Evolutionary conservation across 768 basidiomycete genomes (phyloP).

Genomic region (Daedaleopsis nitida): DNA sequence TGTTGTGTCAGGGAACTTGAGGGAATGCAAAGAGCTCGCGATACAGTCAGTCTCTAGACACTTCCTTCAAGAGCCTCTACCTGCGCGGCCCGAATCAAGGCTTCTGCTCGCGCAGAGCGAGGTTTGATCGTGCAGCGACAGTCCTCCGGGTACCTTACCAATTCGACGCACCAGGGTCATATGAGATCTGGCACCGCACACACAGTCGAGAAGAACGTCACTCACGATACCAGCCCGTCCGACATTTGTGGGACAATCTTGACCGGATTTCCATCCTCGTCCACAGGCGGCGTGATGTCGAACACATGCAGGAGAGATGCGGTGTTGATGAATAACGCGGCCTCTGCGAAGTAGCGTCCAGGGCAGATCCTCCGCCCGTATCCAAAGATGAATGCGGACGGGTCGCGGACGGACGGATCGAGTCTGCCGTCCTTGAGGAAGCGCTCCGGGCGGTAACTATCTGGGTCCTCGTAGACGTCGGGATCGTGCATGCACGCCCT

Average conservation of each 20-base stretch:
- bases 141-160: neutral
- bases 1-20: too few species aligned
- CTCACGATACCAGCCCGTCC: conserved; percentile 6
- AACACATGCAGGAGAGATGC: conserved; percentile 17
- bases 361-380: conserved; percentile 15
- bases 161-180: neutral
- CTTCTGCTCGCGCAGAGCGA: neutral
- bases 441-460: conserved; percentile 11
- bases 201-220: neutral
- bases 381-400: conserved; percentile 8
- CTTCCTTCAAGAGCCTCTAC: neutral
- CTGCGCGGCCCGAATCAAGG: neutral
- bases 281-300: conserved; percentile 10
- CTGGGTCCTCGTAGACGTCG: conserved; percentile 4
- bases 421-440: conserved; percentile 10
- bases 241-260: neutral
- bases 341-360: conserved; percentile 1
- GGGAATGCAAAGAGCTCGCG: too few species aligned
- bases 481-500: conserved; percentile 14
- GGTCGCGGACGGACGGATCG: conserved; percentile 7
- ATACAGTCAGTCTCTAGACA: too few species aligned
- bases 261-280: conserved; percentile 7
- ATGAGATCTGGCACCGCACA: neutral
- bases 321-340: conserved; percentile 15
- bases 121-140: conserved; percentile 8